Evolutionary conservation across 2,329 filamentous ascomycete species (phyloP).

Genomic region (Aspergillus sp.): DNA sequence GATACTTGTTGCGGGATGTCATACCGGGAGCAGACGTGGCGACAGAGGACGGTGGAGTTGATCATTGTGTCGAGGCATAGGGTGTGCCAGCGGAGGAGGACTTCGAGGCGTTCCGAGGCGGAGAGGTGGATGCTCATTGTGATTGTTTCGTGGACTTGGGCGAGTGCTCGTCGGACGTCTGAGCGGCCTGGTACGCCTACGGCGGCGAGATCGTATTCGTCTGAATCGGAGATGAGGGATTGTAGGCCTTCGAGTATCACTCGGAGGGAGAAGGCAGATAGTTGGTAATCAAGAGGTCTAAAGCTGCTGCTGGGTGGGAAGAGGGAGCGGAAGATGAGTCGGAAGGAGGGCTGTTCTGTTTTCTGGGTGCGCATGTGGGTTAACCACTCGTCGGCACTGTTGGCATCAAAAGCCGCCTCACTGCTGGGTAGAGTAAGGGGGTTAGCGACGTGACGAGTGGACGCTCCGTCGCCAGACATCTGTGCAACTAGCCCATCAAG

Average conservation of each 20-base stretch:
- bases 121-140: constrained; percentile 37
- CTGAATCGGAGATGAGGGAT: constrained; percentile 43
- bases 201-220: constrained; percentile 36
- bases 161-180: constrained; percentile 42
- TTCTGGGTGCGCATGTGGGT: constrained; percentile 33
- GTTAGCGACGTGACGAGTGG: constrained; percentile 45
- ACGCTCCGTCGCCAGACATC: constrained; percentile 44
- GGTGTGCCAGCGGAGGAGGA: constrained; percentile 46
- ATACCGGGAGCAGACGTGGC: constrained; percentile 40
- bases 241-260: constrained; percentile 48
- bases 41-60: constrained; percentile 41
- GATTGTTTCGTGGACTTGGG: constrained; percentile 41
- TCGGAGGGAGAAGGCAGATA: constrained; percentile 43
- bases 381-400: constrained; percentile 43
- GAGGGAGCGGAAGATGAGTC: constrained; percentile 40
- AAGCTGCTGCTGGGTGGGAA: constrained; percentile 36
- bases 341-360: constrained; percentile 38
- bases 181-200: constrained; percentile 42
- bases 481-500: constrained; percentile 47
- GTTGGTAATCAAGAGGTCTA: constrained; percentile 29
- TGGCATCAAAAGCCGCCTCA: constrained; percentile 43
- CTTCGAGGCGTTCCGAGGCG: constrained; percentile 39
- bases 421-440: constrained; percentile 41
- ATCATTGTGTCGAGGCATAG: constrained; percentile 46
- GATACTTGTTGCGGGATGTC: constrained; percentile 43